A percentile compares a stretch with the other conserved stretches of the same genome.
These are phyloP conservation scores for Brassica cretica DNA, from an alignment of 345 rosid species.

Conservation along the genomic window DNA sequence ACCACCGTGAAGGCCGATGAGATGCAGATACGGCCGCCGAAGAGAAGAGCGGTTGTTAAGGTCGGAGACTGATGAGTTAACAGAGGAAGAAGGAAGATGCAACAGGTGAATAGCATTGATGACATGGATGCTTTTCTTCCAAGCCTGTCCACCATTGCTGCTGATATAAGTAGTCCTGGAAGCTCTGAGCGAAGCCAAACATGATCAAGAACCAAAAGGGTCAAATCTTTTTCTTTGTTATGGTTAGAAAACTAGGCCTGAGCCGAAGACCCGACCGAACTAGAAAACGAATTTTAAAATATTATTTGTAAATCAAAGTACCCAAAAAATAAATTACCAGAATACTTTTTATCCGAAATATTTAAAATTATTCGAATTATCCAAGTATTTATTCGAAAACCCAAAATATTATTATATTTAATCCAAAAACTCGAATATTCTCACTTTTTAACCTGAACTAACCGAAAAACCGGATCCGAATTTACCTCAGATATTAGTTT, in stretches of 20 bases:
- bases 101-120: constrained; percentile 67
- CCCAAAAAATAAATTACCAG: no score
- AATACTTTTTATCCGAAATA: no score
- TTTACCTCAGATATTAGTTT: no score
- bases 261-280: not conserved
- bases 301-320: no score
- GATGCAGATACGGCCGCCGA: constrained; percentile 85
- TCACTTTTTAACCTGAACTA: not conserved
- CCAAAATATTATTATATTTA: not conserved
- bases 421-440: not conserved
- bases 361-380: no score
- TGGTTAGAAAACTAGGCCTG: not conserved
- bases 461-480: no score
- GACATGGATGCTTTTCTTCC: constrained; percentile 90
- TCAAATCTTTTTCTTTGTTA: not conserved
- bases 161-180: constrained; percentile 84
- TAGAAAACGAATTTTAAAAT: no score
- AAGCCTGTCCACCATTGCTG: constrained; percentile 68
- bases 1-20: constrained; percentile 70
- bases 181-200: constrained; percentile 49
- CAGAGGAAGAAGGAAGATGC: constrained; percentile 76
- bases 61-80: constrained; percentile 56
- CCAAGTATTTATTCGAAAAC: not conserved
- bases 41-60: constrained; percentile 70
- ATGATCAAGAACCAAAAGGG: constrained; percentile 14